Evolutionary conservation across 2,329 filamentous ascomycete genomes (phyloP), one percentile per base, ranked within the genome.

Genomic region (Colletotrichum tropicale): DNA sequence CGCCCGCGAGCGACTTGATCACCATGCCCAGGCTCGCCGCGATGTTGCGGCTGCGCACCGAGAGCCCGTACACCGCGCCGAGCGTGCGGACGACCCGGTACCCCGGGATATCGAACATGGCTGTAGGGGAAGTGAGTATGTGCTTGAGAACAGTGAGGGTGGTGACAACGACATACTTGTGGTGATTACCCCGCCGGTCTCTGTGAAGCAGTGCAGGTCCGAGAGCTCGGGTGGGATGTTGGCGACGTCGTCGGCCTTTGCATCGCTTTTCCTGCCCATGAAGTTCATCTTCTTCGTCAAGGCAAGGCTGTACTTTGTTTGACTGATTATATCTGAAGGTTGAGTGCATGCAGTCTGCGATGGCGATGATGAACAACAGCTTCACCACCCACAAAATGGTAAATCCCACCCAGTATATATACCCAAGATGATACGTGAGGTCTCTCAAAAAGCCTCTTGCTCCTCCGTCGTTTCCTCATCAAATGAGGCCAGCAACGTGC

Each of bases 81-180:
- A 93, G 87, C 2, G 92, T 88, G 69, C 86, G 86, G 48, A 89
- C 87, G 64, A 93, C 85, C 77, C 88, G 89, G 82, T 92, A 92
- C 9, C 91, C 91, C 1, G 91, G 91, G 26, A 93, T 83, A 79
- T 93, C 91, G 82, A 90, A 91, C 90, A 92, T 93, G 69, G 91
- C 84, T 86, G 13, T 58, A 60, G 71, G 36, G 24, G 6, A 68
- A 16, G 7, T 38, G 13, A 18, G 65, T n/a, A 18, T 21, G 48
- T 56, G 15, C 12, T 1, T 21, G 28, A 21, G 18, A 16, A 8
- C n/a, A 52, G 10, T 13, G 4, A 32, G 12, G 28, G 10, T 1
- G 10, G 43, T 32, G 4, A 9, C 43, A n/a, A 5, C 16, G 32
- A 74, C 81, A 52, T 75, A 84, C 85, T 93, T 0, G 89, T 89